These are phyloP conservation scores for Lepidopterella palustris DNA, from an alignment of 495 filamentous ascomycete species.

Conservation along the genomic window DNA sequence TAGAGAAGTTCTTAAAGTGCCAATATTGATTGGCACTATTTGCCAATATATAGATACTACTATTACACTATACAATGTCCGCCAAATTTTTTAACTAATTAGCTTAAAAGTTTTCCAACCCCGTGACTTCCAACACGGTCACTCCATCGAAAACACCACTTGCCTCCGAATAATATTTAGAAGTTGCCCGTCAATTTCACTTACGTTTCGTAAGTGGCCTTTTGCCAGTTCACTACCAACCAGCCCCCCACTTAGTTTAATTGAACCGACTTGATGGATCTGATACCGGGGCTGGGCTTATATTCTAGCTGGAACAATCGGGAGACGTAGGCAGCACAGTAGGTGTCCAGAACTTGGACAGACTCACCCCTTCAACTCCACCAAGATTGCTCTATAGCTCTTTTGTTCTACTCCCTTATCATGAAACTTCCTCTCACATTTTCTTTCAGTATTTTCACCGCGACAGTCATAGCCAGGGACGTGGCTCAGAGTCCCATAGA, in stretches of 20 bases:
- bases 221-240: not conserved
- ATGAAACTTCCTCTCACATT: not conserved
- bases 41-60: too few relatives aligned
- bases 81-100: too few relatives aligned
- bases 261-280: not conserved
- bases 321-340: not conserved
- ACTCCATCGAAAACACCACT: too few relatives aligned
- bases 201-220: not conserved
- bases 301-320: not conserved
- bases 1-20: too few relatives aligned
- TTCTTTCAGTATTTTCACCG: not conserved
- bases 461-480: not conserved
- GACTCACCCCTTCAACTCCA: constrained; percentile 1
- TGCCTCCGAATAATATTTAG: too few relatives aligned
- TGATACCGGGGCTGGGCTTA: not conserved
- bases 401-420: not conserved
- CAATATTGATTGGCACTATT: too few relatives aligned
- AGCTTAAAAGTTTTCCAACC: too few relatives aligned
- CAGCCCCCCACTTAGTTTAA: not conserved
- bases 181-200: too few relatives aligned
- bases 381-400: not conserved
- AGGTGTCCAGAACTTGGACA: not conserved
- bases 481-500: not conserved
- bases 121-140: too few relatives aligned
- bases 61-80: too few relatives aligned